phyloP scores from a whole-genome alignment of 768 basidiomycete species.

The Candolleomyces aberdarensis region DNA sequence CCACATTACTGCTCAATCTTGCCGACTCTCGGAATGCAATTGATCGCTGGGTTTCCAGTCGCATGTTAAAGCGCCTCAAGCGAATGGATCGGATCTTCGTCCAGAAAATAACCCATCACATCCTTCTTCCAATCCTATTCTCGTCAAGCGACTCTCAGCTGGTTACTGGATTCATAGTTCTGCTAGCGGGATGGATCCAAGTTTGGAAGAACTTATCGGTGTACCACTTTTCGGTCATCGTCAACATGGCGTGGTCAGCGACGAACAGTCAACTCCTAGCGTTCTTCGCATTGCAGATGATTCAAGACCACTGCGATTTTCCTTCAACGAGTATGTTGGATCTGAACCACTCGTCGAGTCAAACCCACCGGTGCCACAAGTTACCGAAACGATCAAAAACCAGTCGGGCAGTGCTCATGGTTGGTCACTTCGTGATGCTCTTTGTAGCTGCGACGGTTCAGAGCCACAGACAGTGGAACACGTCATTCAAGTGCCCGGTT shows the following conservation, averaged over 20 bases:
- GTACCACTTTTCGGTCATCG: conserved; percentile 5
- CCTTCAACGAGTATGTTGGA: neutral
- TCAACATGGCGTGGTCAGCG: neutral
- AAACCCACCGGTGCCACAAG: neutral
- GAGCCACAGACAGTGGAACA: neutral
- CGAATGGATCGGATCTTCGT: neutral
- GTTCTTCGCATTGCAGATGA: neutral
- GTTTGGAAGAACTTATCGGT: conserved; percentile 1
- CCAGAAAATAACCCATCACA: neutral
- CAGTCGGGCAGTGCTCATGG: neutral
- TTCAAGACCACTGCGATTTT: neutral
- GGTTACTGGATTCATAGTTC: neutral
- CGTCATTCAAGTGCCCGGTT: neutral
- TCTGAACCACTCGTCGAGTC: neutral
- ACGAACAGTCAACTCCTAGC: conserved; percentile 4
- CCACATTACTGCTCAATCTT: neutral
- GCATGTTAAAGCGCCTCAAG: neutral
- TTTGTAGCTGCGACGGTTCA: neutral
- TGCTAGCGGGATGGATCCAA: neutral
- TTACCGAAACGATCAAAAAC: neutral
- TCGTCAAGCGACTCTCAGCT: conserved; percentile 7
- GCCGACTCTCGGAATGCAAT: neutral
- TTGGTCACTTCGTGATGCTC: conserved; percentile 1
- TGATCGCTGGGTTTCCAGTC: neutral
- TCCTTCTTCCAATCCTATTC: conserved; percentile 6